Conservation (phyloP, 192 early-diverging fungal genomes). For the Dimargaris xerosporica region DNA sequence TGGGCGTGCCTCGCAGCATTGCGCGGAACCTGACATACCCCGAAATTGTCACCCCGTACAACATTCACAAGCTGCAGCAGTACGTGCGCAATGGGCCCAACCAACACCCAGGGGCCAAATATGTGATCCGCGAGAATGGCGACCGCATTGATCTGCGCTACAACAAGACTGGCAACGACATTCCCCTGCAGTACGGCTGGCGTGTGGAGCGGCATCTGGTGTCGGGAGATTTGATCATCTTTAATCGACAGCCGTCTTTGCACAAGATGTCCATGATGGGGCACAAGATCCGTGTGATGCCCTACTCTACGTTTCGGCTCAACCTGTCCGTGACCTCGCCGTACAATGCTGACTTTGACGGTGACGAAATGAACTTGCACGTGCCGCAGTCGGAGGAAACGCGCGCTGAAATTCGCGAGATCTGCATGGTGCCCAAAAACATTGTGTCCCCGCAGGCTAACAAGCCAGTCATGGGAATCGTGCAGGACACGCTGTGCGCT, state of each 20-base stretch:
- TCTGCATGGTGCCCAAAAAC: constrained; percentile 96
- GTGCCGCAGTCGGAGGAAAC: constrained; percentile 99
- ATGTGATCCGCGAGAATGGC: constrained; percentile 29
- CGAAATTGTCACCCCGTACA: constrained; percentile 80
- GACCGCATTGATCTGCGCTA: constrained; percentile 57
- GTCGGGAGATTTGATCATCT: constrained; percentile 91
- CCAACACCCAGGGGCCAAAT: constrained; percentile 87
- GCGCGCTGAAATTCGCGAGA: constrained; percentile 81
- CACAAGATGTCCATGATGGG: constrained; percentile 97
- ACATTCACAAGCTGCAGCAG: constrained; percentile 61
- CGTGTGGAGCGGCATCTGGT: constrained; percentile 87
- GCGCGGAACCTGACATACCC: constrained; percentile 91
- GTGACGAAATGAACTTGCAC: constrained; percentile 99
- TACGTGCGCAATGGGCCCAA: constrained; percentile 74
- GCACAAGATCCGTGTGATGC: constrained; percentile 76
- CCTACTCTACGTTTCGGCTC: constrained; percentile 97
- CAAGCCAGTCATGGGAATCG: constrained; percentile 99
- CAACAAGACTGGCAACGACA: constrained; percentile 49
- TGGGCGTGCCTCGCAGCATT: constrained; percentile 81
- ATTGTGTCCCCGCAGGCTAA: constrained; percentile 94
- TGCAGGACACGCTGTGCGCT: constrained; percentile 95
- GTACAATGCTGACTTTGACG: constrained; percentile 99
- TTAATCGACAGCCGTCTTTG: constrained; percentile 97
- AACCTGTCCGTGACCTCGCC: constrained; percentile 99
- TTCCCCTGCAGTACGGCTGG: constrained; percentile 72